Evolutionary conservation across 2,329 filamentous ascomycete genomes (phyloP).

Genomic region (Aspergillus caelatus): DNA sequence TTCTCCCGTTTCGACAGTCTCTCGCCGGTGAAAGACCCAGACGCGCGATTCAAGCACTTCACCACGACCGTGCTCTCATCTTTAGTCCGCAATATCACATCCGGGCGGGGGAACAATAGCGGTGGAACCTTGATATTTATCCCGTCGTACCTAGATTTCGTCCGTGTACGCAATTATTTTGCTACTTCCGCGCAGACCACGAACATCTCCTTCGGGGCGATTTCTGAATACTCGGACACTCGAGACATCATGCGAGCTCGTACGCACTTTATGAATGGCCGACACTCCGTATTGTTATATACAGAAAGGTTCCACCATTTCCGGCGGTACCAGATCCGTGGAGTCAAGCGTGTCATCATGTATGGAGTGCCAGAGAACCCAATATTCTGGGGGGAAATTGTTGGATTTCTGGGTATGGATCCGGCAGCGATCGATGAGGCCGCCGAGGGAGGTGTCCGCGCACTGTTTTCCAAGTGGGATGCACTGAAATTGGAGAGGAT

Average conservation of each 20-base stretch:
- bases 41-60: constrained; percentile 90
- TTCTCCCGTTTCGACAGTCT: constrained; percentile 82
- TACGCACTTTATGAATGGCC: constrained; percentile 81
- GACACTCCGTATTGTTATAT: constrained; percentile 83
- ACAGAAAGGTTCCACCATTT: constrained; percentile 98
- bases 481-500: constrained; percentile 84
- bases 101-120: constrained; percentile 48
- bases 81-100: constrained; percentile 62
- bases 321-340: constrained; percentile 78
- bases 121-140: constrained; percentile 84
- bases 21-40: constrained; percentile 74
- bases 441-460: constrained; percentile 59
- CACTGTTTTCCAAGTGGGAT: constrained; percentile 86
- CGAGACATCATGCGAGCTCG: constrained; percentile 80
- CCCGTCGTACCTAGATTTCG: constrained; percentile 92
- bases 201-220: constrained; percentile 72
- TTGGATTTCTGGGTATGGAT: constrained; percentile 44
- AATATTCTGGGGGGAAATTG: constrained; percentile 48
- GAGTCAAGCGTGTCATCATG: constrained; percentile 82
- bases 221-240: constrained; percentile 84
- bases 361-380: constrained; percentile 91
- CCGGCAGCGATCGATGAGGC: constrained; percentile 55
- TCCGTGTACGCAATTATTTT: constrained; percentile 90
- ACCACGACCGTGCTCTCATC: constrained; percentile 76
- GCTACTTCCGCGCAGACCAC: constrained; percentile 65